phyloP scores from a whole-genome alignment of 2,329 filamentous ascomycete genomes.

The Scytalidium lignicola region DNA sequence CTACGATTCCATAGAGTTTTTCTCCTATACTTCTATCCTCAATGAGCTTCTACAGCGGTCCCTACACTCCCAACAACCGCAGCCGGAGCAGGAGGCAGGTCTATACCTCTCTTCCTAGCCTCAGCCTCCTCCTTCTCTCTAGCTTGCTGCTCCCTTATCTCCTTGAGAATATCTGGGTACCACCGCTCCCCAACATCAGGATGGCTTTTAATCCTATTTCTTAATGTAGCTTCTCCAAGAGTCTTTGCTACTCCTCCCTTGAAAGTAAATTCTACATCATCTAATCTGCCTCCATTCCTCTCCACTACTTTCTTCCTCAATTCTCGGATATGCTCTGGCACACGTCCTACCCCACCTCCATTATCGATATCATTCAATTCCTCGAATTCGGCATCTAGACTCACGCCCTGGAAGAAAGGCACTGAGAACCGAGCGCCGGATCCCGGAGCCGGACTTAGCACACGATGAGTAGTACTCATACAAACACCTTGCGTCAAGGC shows the following conservation, averaged over 20 bases:
- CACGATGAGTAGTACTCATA: conserved; percentile 75
- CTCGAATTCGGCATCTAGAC: conserved; percentile 73
- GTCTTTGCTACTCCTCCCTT: conserved; percentile 57
- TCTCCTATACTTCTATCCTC: conserved; percentile 4
- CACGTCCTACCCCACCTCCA: conserved; percentile 37
- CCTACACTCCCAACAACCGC: conserved; percentile 19
- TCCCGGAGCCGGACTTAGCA: conserved; percentile 67
- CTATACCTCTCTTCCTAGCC: conserved; percentile 10
- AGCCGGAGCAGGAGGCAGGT: conserved; percentile 6
- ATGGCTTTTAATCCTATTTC: conserved; percentile 82
- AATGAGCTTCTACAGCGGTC: conserved; percentile 36
- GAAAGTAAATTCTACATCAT: conserved; percentile 87
- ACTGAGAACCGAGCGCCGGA: conserved; percentile 71
- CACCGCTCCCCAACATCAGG: conserved; percentile 80
- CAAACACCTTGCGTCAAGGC: conserved; percentile 80
- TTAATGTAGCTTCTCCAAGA: conserved; percentile 76
- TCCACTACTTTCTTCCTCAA: conserved; percentile 56
- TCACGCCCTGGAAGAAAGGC: conserved; percentile 85
- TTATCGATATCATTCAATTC: conserved; percentile 52
- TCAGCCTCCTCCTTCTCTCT: conserved; percentile 30
- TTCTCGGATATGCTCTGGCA: conserved; percentile 58
- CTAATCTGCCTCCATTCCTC: conserved; percentile 49
- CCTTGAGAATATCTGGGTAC: conserved; percentile 55
- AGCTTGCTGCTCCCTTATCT: conserved; percentile 55
- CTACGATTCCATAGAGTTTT: neutral